Conservation (phyloP, 352 stramenopile genomes). For the Achlya hypogyna region DNA sequence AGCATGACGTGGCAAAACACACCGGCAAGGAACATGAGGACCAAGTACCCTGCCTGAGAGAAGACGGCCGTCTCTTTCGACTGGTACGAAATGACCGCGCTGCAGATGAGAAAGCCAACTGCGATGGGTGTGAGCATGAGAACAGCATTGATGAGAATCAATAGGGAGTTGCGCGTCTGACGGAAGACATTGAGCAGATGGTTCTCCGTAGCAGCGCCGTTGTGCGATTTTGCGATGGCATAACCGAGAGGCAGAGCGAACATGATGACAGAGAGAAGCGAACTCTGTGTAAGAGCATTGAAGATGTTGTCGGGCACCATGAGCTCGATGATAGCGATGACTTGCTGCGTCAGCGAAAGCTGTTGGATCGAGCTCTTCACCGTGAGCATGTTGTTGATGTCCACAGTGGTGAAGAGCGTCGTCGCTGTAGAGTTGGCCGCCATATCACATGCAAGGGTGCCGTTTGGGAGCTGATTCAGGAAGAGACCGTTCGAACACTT, state of each 20-base stretch:
- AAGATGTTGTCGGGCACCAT: slow-evolving; percentile 64
- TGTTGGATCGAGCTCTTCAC: not conserved
- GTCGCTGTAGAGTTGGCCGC: not conserved
- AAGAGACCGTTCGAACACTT: not conserved
- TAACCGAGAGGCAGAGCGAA: slow-evolving; percentile 55
- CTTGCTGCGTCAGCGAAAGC: slow-evolving; percentile 46
- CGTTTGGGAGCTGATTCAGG: not conserved
- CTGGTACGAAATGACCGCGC: slow-evolving; percentile 44
- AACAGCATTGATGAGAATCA: slow-evolving; percentile 57
- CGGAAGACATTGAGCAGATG: not conserved
- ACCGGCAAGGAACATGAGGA: slow-evolving; percentile 32
- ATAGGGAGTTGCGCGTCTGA: slow-evolving; percentile 63
- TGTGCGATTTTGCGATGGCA: not conserved
- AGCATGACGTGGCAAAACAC: slow-evolving; percentile 37
- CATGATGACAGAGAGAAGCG: slow-evolving; percentile 53
- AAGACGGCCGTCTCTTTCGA: slow-evolving; percentile 33
- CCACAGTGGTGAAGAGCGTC: slow-evolving; percentile 28
- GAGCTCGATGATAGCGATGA: slow-evolving; percentile 44
- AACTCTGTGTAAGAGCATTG: slow-evolving; percentile 30
- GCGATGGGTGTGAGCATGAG: slow-evolving; percentile 53
- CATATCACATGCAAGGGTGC: not conserved
- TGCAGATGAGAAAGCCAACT: slow-evolving; percentile 53
- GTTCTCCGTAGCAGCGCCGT: not conserved
- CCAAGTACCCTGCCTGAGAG: slow-evolving; percentile 40
- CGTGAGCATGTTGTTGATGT: slow-evolving; percentile 41